Evolutionary conservation across 2,329 filamentous ascomycete genomes (phyloP).

Genomic region (Teratosphaeria zuluensis): DNA sequence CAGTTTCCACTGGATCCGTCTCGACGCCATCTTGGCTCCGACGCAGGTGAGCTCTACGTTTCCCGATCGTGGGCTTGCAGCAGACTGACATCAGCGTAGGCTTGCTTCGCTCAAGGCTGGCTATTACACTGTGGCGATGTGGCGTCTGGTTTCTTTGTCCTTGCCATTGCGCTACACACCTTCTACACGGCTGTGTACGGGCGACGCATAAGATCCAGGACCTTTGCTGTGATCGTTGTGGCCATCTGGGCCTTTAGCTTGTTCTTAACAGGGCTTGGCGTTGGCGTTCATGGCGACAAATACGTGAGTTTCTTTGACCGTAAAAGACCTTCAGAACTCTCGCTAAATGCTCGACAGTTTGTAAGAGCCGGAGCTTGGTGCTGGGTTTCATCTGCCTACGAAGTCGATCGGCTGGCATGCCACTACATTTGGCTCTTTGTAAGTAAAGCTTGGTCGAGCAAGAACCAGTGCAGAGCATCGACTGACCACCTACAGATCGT

Average conservation of each 20-base stretch:
- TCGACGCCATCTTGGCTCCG: slow-evolving; percentile 45
- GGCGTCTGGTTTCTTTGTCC: slow-evolving; percentile 57
- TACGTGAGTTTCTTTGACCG: slow-evolving; percentile 24
- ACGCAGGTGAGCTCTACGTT: neutral
- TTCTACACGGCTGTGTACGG: slow-evolving; percentile 53
- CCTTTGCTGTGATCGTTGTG: slow-evolving; percentile 42
- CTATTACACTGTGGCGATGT: slow-evolving; percentile 59
- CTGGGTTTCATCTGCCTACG: slow-evolving; percentile 51
- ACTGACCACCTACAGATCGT: slow-evolving; percentile 23
- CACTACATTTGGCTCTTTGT: slow-evolving; percentile 58
- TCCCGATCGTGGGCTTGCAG: neutral
- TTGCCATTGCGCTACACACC: slow-evolving; percentile 56
- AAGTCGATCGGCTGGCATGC: slow-evolving; percentile 46
- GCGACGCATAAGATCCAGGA: slow-evolving; percentile 41
- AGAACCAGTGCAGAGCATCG: neutral
- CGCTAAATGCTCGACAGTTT: slow-evolving; percentile 32
- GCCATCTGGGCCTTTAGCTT: slow-evolving; percentile 52
- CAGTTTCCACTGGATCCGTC: slow-evolving; percentile 49
- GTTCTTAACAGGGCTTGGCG: slow-evolving; percentile 45
- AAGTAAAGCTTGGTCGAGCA: neutral
- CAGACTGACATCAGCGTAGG: slow-evolving; percentile 25
- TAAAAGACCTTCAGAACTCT: neutral
- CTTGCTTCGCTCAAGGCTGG: slow-evolving; percentile 59
- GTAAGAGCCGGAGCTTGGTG: slow-evolving; percentile 61
- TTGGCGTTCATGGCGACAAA: slow-evolving; percentile 32